Conservation (phyloP, 2,329 filamentous ascomycete genomes). For the Aspergillus fumigatus region DNA sequence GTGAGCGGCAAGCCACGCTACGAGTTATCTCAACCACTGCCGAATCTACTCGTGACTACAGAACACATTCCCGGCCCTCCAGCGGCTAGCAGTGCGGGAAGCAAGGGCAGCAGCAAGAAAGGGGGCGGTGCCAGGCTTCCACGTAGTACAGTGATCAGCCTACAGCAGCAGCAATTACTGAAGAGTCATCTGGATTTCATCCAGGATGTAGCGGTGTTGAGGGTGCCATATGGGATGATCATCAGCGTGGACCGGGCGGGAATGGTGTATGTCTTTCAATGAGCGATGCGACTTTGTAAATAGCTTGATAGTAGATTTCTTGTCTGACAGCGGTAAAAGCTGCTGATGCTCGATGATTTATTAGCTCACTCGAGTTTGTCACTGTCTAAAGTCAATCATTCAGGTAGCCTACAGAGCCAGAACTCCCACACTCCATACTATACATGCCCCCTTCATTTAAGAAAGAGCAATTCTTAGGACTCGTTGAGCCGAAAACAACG, state of each 20-base stretch:
- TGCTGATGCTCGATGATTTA: not conserved
- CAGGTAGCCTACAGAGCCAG: not conserved
- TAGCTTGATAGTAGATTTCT: not conserved
- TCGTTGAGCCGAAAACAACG: not conserved
- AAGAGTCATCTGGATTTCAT: conserved; percentile 84
- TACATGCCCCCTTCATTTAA: not conserved
- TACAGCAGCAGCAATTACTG: conserved; percentile 81
- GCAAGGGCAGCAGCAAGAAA: conserved; percentile 28
- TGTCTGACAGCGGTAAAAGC: not conserved
- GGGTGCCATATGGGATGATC: conserved; percentile 88
- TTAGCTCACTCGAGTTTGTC: too few species aligned
- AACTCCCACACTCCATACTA: too few species aligned
- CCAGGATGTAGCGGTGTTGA: conserved; percentile 80
- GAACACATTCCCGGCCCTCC: conserved; percentile 53
- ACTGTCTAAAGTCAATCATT: too few species aligned
- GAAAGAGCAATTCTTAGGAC: not conserved
- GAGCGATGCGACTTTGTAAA: not conserved
- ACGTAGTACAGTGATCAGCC: conserved; percentile 76
- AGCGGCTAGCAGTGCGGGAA: conserved; percentile 12
- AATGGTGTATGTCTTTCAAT: conserved; percentile 76
- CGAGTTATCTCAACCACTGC: conserved; percentile 57
- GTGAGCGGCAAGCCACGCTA: conserved; percentile 61
- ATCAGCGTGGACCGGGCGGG: conserved; percentile 85
- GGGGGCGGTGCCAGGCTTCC: conserved; percentile 49
- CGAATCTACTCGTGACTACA: conserved; percentile 61